phyloP scores from a whole-genome alignment of 257 asterid species.

The Solanum lycopersicoides region DNA sequence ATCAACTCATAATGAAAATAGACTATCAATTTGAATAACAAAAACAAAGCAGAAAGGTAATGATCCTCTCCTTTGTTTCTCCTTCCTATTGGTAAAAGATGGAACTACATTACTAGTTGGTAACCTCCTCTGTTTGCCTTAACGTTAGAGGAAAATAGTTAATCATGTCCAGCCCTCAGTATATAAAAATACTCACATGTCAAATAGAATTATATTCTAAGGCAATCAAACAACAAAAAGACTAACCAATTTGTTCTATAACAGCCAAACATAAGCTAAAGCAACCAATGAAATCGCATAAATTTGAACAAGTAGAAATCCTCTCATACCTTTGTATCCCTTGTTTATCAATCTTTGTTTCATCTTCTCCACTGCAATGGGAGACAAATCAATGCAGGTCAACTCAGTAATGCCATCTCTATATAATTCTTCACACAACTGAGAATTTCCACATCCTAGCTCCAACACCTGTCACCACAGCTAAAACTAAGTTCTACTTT shows the following conservation, averaged over 20 bases:
- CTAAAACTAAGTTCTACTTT: background rate
- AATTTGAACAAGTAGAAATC: background rate
- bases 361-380: slow-evolving; percentile 86
- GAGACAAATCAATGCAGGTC: slow-evolving; percentile 88
- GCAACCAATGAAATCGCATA: background rate
- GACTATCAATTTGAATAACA: background rate
- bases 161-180: background rate
- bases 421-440: slow-evolving; percentile 66
- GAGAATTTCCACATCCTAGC: slow-evolving; percentile 97
- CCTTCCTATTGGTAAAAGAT: background rate
- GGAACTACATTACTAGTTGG: background rate
- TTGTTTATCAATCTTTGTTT: slow-evolving; percentile 54
- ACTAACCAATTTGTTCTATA: background rate
- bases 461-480: slow-evolving; percentile 54
- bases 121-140: background rate
- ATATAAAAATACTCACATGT: background rate
- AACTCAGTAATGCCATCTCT: slow-evolving; percentile 68
- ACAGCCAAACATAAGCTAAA: background rate
- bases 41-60: background rate
- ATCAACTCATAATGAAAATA: background rate
- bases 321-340: slow-evolving; percentile 53
- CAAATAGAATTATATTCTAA: background rate
- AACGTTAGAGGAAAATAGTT: background rate
- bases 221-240: background rate
- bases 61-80: background rate